Evolutionary conservation across 2,329 filamentous ascomycete species (phyloP).

Genomic region (Diplodia sapinea): DNA sequence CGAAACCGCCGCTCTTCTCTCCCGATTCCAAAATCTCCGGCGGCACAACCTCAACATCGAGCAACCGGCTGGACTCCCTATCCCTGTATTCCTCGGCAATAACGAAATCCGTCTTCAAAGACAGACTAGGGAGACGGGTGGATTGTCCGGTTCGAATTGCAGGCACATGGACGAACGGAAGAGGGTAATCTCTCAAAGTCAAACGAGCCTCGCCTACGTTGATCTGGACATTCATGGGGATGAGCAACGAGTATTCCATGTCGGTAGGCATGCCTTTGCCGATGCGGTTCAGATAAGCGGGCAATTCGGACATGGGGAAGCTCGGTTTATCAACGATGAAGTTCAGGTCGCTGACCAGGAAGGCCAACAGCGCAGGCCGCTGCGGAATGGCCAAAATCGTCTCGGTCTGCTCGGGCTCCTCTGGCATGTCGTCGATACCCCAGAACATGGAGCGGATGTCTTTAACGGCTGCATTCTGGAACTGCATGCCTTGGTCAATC

Average conservation of each 20-base stretch:
- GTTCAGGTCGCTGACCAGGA: slow-evolving; percentile 82
- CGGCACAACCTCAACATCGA: slow-evolving; percentile 84
- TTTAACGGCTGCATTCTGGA: slow-evolving; percentile 74
- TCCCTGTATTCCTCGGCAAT: slow-evolving; percentile 92
- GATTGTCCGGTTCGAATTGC: slow-evolving; percentile 80
- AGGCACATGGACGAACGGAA: slow-evolving; percentile 90
- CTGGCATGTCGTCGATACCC: slow-evolving; percentile 79
- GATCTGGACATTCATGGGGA: slow-evolving; percentile 88
- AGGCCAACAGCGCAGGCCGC: slow-evolving; percentile 80
- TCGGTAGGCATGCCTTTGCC: slow-evolving; percentile 96
- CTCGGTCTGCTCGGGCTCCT: slow-evolving; percentile 81
- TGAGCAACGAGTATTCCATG: slow-evolving; percentile 85
- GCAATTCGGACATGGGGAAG: slow-evolving; percentile 81
- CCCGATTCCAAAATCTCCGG: slow-evolving; percentile 62
- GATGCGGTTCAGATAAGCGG: slow-evolving; percentile 82
- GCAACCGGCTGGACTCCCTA: slow-evolving; percentile 76
- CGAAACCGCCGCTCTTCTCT: slow-evolving; percentile 70
- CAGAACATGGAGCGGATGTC: slow-evolving; percentile 82
- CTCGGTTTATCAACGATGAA: slow-evolving; percentile 89
- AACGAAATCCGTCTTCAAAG: slow-evolving; percentile 88
- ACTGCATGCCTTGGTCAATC: slow-evolving; percentile 76
- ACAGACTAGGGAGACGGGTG: slow-evolving; percentile 77
- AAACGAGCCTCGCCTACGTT: slow-evolving; percentile 88
- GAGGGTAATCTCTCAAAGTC: slow-evolving; percentile 88
- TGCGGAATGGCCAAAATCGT: slow-evolving; percentile 84